Conservation (phyloP, 352 stramenopile species). For the Phytophthora pisi region DNA sequence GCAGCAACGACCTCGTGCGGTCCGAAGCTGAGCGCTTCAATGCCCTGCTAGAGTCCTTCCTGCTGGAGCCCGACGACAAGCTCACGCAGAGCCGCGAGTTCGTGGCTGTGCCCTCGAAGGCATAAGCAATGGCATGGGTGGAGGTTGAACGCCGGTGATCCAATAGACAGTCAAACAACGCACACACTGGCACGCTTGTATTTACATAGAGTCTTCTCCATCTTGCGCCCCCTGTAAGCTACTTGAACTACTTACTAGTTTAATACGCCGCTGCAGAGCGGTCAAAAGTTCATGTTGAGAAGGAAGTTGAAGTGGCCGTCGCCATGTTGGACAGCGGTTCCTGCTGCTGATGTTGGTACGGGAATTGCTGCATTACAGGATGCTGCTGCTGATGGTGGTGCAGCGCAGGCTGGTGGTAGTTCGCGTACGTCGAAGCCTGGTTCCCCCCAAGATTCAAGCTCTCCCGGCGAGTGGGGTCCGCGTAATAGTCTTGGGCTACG, state of each 20-base stretch:
- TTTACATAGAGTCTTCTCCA: conserved; percentile 45
- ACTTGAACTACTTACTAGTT: conserved; percentile 39
- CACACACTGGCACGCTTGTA: conserved; percentile 29
- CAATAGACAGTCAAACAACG: conserved; percentile 29
- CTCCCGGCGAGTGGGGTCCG: conserved; percentile 28
- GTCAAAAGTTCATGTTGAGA: conserved; percentile 31
- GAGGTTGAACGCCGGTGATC: background rate
- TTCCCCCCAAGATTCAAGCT: conserved; percentile 33
- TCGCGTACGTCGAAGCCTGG: conserved; percentile 26
- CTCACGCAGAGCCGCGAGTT: conserved; percentile 84
- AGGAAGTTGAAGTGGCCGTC: conserved; percentile 36
- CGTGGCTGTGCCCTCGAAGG: conserved; percentile 53
- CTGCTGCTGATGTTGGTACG: conserved; percentile 29
- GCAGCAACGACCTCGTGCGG: conserved; percentile 66
- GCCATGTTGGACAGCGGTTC: conserved; percentile 27
- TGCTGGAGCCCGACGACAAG: conserved; percentile 81
- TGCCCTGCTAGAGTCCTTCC: conserved; percentile 59
- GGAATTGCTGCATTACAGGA: conserved; percentile 29
- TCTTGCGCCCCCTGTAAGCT: conserved; percentile 31
- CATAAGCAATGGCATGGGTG: conserved; percentile 9
- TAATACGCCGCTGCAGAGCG: conserved; percentile 24
- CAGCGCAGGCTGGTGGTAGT: conserved; percentile 32
- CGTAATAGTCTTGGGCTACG: conserved; percentile 35
- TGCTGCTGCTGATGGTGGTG: conserved; percentile 31
- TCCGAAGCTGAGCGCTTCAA: conserved; percentile 62